Base-by-base conservation (phyloP, 2,329 filamentous ascomycete species). In the Alternaria tenuissima region DNA sequence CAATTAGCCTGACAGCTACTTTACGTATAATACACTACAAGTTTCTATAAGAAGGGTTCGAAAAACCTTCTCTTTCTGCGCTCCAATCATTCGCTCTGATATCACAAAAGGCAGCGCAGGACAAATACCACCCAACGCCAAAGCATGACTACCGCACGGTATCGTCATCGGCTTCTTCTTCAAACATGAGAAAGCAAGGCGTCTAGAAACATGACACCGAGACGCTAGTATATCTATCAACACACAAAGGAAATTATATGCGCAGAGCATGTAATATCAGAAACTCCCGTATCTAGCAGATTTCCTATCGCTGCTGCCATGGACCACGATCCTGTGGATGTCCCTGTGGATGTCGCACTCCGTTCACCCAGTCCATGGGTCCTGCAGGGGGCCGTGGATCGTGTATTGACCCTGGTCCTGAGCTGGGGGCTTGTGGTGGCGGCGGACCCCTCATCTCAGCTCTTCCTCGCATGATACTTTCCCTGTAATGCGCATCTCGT, bases 341-440 rank as follows among this genome's bases (percentile, higher is more conserved):
- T 38, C 70, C 64, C 8, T 64, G 63, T 9, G 61, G 61, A 48
- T 64, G 68, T 41, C 70, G 55, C 11, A 64, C 63, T n/a, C 63
- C 64, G 44, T 36, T 68, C 11, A 62, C 44, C 70, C 70, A 72
- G 43, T 72, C 70, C 58, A 66, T 67, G 1, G 66, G 62, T 22
- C 64, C 66, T 9, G 55, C 30, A 44, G 62, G 54, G 41, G 63
- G 59, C n/a, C 68, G 55, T 24, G 63, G 59, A 38, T 70, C 66
- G 26, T 61, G 63, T 24, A 56, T 59, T 7, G 62, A 65, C 7
- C 63, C 63, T n/a, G 65, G 65, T 18, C 59, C 60, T 6, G 65
- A 59, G 8, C 55, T 59, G 8, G 64, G 65, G 7, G 20, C 20
- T 16, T 65, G 63, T 26, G 60, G 55, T 6, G 69, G 70, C 2